phyloP scores from a whole-genome alignment of 2,329 filamentous ascomycete genomes.

The Penicillium sp. region DNA sequence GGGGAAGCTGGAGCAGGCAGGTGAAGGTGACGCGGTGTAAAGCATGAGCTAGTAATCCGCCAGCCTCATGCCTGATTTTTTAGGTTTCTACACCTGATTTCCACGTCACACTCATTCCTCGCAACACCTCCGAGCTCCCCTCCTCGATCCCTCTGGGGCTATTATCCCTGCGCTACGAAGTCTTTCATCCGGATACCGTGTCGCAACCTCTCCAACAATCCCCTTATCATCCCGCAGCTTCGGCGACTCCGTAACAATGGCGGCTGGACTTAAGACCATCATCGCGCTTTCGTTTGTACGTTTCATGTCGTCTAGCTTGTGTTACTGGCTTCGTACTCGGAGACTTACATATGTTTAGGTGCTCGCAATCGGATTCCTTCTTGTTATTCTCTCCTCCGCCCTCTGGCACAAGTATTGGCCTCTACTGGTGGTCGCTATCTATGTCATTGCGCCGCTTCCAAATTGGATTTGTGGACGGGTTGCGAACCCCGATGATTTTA shows the following conservation, averaged over 20 bases:
- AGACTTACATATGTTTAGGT: slow-evolving; percentile 48
- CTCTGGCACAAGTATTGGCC: slow-evolving; percentile 94
- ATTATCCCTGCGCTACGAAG: slow-evolving; percentile 6
- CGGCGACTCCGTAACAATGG: slow-evolving; percentile 42
- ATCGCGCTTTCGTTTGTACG: slow-evolving; percentile 94
- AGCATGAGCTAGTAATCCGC: no score
- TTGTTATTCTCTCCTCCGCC: slow-evolving; percentile 95
- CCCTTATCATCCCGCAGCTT: slow-evolving; percentile 14
- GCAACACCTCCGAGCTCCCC: slow-evolving; percentile 11
- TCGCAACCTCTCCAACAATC: slow-evolving; percentile 2
- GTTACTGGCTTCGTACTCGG: not conserved
- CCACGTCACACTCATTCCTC: slow-evolving; percentile 25
- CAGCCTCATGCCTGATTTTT: no score
- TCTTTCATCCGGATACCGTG: slow-evolving; percentile 1
- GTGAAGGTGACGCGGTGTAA: slow-evolving; percentile 33
- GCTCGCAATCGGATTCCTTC: slow-evolving; percentile 95
- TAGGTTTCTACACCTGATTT: no score
- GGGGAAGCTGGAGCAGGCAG: slow-evolving; percentile 30
- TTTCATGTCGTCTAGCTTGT: slow-evolving; percentile 1
- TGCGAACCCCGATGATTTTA: slow-evolving; percentile 91
- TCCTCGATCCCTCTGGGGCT: slow-evolving; percentile 17
- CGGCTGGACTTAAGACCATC: slow-evolving; percentile 96
- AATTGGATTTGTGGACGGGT: slow-evolving; percentile 94
- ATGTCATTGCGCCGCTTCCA: slow-evolving; percentile 84
- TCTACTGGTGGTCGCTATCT: slow-evolving; percentile 90